Percentiles rank a stretch among this genome's conserved stretches.
Conservation (phyloP, 2,329 filamentous ascomycete genomes). For the Fusarium bulbicola region DNA sequence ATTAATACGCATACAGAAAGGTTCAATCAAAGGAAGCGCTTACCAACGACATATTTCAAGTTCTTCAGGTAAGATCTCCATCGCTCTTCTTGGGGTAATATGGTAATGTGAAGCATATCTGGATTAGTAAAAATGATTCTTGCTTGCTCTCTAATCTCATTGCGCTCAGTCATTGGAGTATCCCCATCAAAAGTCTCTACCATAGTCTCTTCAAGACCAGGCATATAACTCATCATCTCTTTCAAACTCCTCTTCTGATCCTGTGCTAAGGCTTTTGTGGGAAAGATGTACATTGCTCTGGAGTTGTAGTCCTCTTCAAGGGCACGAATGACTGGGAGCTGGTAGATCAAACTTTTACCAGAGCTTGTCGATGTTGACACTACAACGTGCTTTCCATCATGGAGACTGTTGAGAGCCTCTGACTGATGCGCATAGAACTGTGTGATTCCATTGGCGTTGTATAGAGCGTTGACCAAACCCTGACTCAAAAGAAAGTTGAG, state of each 20-base stretch:
- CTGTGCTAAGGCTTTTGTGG: conserved; percentile 94
- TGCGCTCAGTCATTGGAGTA: conserved; percentile 82
- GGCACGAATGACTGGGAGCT: conserved; percentile 88
- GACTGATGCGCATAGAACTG: conserved; percentile 91
- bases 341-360: conserved; percentile 97
- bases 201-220: conserved; percentile 75
- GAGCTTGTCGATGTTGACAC: conserved; percentile 96
- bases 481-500: conserved; percentile 89
- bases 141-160: conserved; percentile 84
- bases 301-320: conserved; percentile 80
- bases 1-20: conserved; percentile 5
- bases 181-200: conserved; percentile 98
- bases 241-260: conserved; percentile 91
- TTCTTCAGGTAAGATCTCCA: conserved; percentile 93
- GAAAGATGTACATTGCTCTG: conserved; percentile 96
- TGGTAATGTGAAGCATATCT: conserved; percentile 96
- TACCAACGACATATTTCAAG: conserved; percentile 83
- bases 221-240: conserved; percentile 84
- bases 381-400: conserved; percentile 86
- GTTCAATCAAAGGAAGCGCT: conserved; percentile 30
- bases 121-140: conserved; percentile 97
- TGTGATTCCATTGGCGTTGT: conserved; percentile 88
- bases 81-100: conserved; percentile 87
- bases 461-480: conserved; percentile 92
- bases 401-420: conserved; percentile 88